These are phyloP conservation scores for Davidsoniella australis DNA, from an alignment of 2,329 filamentous ascomycete species.

Conservation along the genomic window DNA sequence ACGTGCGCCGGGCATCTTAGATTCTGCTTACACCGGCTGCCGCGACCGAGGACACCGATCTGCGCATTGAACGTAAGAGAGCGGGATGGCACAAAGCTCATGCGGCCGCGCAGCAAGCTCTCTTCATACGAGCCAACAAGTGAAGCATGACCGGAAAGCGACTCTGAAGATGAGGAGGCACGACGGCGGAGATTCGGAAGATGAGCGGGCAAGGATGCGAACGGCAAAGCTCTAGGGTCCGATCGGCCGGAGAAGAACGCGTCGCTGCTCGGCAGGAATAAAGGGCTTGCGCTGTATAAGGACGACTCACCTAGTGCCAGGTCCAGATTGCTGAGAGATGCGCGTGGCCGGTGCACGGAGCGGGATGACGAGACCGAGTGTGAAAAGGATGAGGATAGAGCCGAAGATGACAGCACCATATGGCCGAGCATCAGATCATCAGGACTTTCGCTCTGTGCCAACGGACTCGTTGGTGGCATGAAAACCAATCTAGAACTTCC, in stretches of 20 bases:
- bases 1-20: slow-evolving; percentile 81
- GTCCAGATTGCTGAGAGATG: slow-evolving; percentile 12
- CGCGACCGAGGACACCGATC: slow-evolving; percentile 80
- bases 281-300: too few species aligned
- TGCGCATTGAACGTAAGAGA: slow-evolving; percentile 87
- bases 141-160: slow-evolving; percentile 57
- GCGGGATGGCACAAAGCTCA: slow-evolving; percentile 90
- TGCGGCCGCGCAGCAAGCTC: slow-evolving; percentile 81
- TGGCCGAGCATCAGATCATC: slow-evolving; percentile 32
- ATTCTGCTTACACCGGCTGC: slow-evolving; percentile 63
- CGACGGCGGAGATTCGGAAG: slow-evolving; percentile 57
- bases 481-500: slow-evolving; percentile 31
- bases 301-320: too few species aligned
- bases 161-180: slow-evolving; percentile 34
- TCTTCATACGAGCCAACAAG: slow-evolving; percentile 98
- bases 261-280: too few species aligned
- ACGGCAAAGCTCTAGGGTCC: slow-evolving; percentile 25
- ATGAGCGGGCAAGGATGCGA: slow-evolving; percentile 34
- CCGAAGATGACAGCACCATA: slow-evolving; percentile 23
- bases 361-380: slow-evolving; percentile 59
- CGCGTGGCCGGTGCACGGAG: slow-evolving; percentile 40
- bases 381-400: slow-evolving; percentile 18
- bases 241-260: too few species aligned
- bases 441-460: slow-evolving; percentile 78
- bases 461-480: slow-evolving; percentile 76